A percentile compares a stretch with the other conserved stretches of the same genome.
Evolutionary conservation across 2,329 filamentous ascomycete genomes (phyloP).

Genomic region (Aspergillus fructus): DNA sequence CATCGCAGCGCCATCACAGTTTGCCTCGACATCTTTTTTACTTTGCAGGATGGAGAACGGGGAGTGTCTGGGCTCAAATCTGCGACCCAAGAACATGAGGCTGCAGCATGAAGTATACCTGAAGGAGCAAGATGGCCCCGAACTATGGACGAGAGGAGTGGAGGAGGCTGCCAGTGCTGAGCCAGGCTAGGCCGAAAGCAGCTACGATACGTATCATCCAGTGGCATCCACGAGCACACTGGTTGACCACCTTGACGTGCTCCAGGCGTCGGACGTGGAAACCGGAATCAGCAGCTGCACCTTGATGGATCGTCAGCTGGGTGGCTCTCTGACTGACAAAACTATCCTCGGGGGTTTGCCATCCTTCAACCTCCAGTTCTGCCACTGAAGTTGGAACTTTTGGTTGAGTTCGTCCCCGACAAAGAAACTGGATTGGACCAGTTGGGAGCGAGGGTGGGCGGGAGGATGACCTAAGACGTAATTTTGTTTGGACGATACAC

Average conservation of each 20-base stretch:
- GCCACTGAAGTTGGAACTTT: not conserved
- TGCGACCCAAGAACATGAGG: slow-evolving; percentile 2
- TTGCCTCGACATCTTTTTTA: not conserved
- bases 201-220: slow-evolving; percentile 4
- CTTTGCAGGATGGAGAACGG: not conserved
- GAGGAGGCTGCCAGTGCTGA: slow-evolving; percentile 1
- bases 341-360: not conserved
- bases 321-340: slow-evolving; percentile 7
- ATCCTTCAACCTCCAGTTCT: no score
- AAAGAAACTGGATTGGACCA: slow-evolving; percentile 1
- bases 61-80: slow-evolving; percentile 5
- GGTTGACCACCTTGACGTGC: not conserved
- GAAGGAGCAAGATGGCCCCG: slow-evolving; percentile 9
- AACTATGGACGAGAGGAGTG: slow-evolving; percentile 6
- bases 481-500: slow-evolving; percentile 23
- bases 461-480: not conserved
- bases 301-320: slow-evolving; percentile 14
- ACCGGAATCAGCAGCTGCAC: slow-evolving; percentile 14
- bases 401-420: not conserved
- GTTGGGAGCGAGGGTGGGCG: not conserved
- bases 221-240: slow-evolving; percentile 5
- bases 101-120: slow-evolving; percentile 6
- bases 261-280: slow-evolving; percentile 2
- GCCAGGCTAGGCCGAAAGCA: slow-evolving; percentile 6
- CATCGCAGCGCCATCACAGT: not conserved